These are phyloP conservation scores for Yamadazyma sp. DNA, from an alignment of 805 yeast genomes.

Conservation along the genomic window DNA sequence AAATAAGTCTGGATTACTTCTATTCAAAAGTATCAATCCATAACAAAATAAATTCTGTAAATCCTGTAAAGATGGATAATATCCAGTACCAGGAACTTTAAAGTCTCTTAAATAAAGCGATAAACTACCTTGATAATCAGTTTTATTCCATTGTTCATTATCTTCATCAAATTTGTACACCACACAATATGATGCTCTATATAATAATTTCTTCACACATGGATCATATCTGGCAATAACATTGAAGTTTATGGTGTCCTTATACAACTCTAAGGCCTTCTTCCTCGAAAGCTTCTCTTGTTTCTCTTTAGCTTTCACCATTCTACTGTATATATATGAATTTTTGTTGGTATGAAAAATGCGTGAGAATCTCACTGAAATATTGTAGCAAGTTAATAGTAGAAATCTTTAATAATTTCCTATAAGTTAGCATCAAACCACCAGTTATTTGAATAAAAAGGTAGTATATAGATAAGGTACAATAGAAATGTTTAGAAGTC, in stretches of 20 bases:
- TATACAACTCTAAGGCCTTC: slow-evolving; percentile 57
- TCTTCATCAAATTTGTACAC: slow-evolving; percentile 59
- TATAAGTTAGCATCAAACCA: no score
- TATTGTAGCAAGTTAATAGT: no score
- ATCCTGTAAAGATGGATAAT: slow-evolving; percentile 22
- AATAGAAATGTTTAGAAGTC: no score
- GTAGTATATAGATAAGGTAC: no score
- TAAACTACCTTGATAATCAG: slow-evolving; percentile 68
- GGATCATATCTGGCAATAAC: slow-evolving; percentile 79
- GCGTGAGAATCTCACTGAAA: no score
- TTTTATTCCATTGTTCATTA: slow-evolving; percentile 64
- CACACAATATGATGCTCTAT: slow-evolving; percentile 69
- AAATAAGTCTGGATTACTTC: slow-evolving; percentile 67
- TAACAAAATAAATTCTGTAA: slow-evolving; percentile 51
- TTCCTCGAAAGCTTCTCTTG: slow-evolving; percentile 39
- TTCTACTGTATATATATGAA: no score
- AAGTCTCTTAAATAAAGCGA: slow-evolving; percentile 59
- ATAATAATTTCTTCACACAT: slow-evolving; percentile 60
- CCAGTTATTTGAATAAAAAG: no score
- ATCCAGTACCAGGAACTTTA: slow-evolving; percentile 19
- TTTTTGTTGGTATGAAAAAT: no score
- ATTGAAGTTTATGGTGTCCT: slow-evolving; percentile 68
- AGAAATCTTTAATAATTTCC: no score
- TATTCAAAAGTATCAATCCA: slow-evolving; percentile 68
- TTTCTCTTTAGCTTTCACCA: slow-evolving; percentile 10